phyloP scores from a whole-genome alignment of 129 eudicot species.

The Scalesia atractyloides region DNA sequence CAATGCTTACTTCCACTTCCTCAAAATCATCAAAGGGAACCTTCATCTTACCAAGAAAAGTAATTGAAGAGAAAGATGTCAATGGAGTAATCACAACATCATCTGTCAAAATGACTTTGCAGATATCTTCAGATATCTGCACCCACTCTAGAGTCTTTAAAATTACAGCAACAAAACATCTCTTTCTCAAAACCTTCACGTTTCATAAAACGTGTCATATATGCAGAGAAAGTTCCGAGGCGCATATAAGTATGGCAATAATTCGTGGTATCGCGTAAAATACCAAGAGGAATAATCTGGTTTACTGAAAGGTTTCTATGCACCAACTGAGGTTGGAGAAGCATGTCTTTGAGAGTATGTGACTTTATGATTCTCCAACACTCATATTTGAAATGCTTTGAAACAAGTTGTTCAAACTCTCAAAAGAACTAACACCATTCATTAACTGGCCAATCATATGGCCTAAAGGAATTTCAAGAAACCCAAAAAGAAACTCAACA shows the following conservation, averaged over 20 bases:
- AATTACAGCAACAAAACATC: not conserved
- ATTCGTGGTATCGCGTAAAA: not conserved
- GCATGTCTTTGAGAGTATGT: not conserved
- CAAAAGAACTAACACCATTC: not conserved
- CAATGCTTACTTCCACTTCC: not conserved
- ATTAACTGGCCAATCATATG: not conserved
- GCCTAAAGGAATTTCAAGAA: slow-evolving; percentile 6
- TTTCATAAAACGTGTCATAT: not conserved
- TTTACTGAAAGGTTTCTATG: not conserved
- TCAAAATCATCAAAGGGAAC: slow-evolving; percentile 11
- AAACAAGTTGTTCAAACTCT: slow-evolving; percentile 25
- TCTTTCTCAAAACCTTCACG: not conserved
- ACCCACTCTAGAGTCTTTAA: not conserved
- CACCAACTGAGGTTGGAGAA: not conserved
- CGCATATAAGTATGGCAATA: not conserved
- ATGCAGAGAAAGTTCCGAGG: too few relatives aligned
- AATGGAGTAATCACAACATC: slow-evolving; percentile 11
- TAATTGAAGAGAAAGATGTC: not conserved
- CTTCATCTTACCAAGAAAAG: not conserved
- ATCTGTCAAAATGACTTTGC: slow-evolving; percentile 26
- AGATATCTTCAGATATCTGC: slow-evolving; percentile 17
- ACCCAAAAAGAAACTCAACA: not conserved
- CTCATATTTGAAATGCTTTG: slow-evolving; percentile 19
- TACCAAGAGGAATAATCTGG: not conserved
- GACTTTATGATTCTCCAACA: slow-evolving; percentile 3